A percentile compares a stretch with the other conserved stretches of the same genome.
These are phyloP conservation scores for Samsoniella hepiali DNA, from an alignment of 2,329 filamentous ascomycete species.

Conservation along the genomic window DNA sequence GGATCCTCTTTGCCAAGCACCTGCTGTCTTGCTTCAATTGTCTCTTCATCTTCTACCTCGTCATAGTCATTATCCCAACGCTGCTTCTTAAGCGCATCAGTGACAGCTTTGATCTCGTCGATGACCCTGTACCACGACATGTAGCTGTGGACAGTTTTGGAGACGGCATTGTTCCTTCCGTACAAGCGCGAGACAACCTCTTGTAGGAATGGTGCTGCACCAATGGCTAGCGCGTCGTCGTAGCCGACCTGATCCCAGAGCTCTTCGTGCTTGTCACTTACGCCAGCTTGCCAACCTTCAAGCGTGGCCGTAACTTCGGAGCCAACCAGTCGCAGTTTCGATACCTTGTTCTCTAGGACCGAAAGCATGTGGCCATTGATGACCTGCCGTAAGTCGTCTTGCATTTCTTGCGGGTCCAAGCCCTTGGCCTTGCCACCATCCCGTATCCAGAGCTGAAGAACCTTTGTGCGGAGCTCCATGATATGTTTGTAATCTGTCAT, in stretches of 20 bases:
- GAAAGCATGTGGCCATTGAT: slow-evolving; percentile 66
- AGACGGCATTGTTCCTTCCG: slow-evolving; percentile 67
- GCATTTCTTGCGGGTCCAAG: slow-evolving; percentile 64
- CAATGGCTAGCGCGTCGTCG: slow-evolving; percentile 61
- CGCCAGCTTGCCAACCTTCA: slow-evolving; percentile 54
- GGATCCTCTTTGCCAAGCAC: slow-evolving; percentile 72
- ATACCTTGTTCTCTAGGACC: slow-evolving; percentile 61
- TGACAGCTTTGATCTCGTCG: slow-evolving; percentile 60
- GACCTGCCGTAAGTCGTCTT: slow-evolving; percentile 63
- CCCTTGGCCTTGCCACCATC: slow-evolving; percentile 62
- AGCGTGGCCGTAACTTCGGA: slow-evolving; percentile 61
- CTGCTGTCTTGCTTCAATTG: slow-evolving; percentile 62
- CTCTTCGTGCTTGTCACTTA: slow-evolving; percentile 47
- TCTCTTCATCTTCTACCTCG: slow-evolving; percentile 71
- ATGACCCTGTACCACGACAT: slow-evolving; percentile 71
- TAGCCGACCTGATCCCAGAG: slow-evolving; percentile 68
- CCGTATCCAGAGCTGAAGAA: slow-evolving; percentile 73
- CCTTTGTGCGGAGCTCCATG: slow-evolving; percentile 64
- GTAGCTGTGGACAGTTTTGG: slow-evolving; percentile 60
- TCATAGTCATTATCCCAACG: slow-evolving; percentile 75
- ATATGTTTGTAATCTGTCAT: slow-evolving; percentile 66
- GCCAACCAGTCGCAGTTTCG: slow-evolving; percentile 62
- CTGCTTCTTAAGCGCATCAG: slow-evolving; percentile 63
- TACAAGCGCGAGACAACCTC: slow-evolving; percentile 67
- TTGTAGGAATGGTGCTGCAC: slow-evolving; percentile 65